These are phyloP conservation scores for Tagetes patula DNA, from an alignment of 129 eudicot genomes.

Conservation along the genomic window DNA sequence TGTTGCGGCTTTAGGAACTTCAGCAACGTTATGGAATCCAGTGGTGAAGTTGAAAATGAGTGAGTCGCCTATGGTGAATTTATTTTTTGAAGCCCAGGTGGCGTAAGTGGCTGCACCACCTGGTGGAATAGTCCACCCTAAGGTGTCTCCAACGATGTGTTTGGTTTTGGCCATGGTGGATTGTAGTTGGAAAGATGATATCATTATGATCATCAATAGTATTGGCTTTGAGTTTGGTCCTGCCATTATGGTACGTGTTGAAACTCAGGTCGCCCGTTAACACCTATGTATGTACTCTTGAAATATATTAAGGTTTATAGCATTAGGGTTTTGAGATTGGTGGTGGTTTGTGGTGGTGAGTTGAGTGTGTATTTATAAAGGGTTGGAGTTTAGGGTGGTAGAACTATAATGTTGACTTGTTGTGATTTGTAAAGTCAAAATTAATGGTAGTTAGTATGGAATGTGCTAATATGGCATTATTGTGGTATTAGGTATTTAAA, in stretches of 20 bases:
- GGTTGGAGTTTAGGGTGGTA: background rate
- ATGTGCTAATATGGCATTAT: slow-evolving; percentile 7
- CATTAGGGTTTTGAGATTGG: background rate
- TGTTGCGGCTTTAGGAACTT: slow-evolving; percentile 39
- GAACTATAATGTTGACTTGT: slow-evolving; percentile 10
- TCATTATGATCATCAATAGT: slow-evolving; percentile 5
- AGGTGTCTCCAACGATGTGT: slow-evolving; percentile 35
- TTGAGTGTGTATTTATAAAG: slow-evolving; percentile 19
- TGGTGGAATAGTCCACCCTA: slow-evolving; percentile 39
- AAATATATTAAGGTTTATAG: background rate
- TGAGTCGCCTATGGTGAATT: slow-evolving; percentile 35
- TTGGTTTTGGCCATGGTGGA: slow-evolving; percentile 16
- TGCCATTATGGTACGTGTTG: slow-evolving; percentile 10
- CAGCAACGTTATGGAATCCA: slow-evolving; percentile 50
- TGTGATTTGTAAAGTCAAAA: slow-evolving; percentile 28
- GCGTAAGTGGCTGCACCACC: slow-evolving; percentile 28
- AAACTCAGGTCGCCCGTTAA: slow-evolving; percentile 5
- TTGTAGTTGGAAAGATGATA: slow-evolving; percentile 20
- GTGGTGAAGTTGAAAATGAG: slow-evolving; percentile 53
- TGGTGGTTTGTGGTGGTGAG: background rate
- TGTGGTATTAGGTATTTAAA: slow-evolving; percentile 28
- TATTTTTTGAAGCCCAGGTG: slow-evolving; percentile 42
- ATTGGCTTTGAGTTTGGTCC: slow-evolving; percentile 2
- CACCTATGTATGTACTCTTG: background rate
- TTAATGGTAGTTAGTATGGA: slow-evolving; percentile 5